A percentile compares a stretch with the other conserved stretches of the same genome.
Conservation (phyloP, 2,329 filamentous ascomycete species). For the Onygenales sp. region DNA sequence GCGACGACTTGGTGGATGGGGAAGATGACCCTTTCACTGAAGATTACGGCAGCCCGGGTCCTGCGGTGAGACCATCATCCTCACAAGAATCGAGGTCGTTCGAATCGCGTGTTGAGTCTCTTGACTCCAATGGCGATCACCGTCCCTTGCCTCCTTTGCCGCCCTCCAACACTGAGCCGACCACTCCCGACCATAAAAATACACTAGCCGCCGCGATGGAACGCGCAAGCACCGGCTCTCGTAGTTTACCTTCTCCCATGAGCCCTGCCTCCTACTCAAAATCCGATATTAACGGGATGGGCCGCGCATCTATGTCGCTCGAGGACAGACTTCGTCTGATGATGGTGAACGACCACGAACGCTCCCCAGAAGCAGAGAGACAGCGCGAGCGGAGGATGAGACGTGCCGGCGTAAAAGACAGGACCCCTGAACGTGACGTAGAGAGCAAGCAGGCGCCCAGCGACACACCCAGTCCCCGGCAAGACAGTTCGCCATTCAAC, state of each 20-base stretch:
- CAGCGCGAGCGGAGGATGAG: constrained; percentile 62
- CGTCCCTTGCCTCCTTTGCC: constrained; percentile 82
- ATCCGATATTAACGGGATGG: constrained; percentile 67
- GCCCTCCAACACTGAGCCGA: constrained; percentile 26
- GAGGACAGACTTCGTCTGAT: constrained; percentile 81
- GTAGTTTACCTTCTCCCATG: constrained; percentile 65
- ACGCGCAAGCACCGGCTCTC: constrained; percentile 55
- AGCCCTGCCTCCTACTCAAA: constrained; percentile 59
- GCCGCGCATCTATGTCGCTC: constrained; percentile 66
- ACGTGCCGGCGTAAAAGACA: constrained; percentile 40
- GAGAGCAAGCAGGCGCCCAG: constrained; percentile 21
- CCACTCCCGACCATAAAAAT: constrained; percentile 39
- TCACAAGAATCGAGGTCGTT: constrained; percentile 17
- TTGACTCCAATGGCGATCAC: constrained; percentile 69
- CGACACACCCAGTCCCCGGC: constrained; percentile 22
- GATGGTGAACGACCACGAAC: constrained; percentile 64
- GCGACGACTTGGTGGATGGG: constrained; percentile 43
- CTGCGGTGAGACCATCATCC: constrained; percentile 44
- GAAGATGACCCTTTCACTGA: constrained; percentile 60
- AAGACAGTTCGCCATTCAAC: constrained; percentile 51
- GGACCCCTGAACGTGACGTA: constrained; percentile 29
- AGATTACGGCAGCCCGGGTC: constrained; percentile 56
- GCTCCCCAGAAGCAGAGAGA: constrained; percentile 52
- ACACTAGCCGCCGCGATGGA: constrained; percentile 65
- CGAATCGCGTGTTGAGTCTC: constrained; percentile 59